Percentiles rank a stretch among this genome's conserved stretches.
Evolutionary conservation across 2,329 filamentous ascomycete species (phyloP).

Genomic region (Pyricularia pennisetigena): DNA sequence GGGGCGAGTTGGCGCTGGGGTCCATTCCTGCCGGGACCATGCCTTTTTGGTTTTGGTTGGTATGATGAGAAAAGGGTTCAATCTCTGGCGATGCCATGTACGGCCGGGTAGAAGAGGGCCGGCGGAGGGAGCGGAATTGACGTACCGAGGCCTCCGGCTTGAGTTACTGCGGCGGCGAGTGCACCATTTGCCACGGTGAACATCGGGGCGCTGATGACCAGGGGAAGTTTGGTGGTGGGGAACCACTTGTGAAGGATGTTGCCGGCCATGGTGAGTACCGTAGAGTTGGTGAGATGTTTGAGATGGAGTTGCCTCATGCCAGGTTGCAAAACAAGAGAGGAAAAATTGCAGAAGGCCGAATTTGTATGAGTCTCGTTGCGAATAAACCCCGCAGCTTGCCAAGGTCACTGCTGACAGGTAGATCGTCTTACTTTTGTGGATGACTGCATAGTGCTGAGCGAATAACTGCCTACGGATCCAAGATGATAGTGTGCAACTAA

Average conservation of each 20-base stretch:
- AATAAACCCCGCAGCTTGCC: background rate
- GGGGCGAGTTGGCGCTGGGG: constrained; percentile 19
- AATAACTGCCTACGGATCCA: background rate
- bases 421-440: background rate
- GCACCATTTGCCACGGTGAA: constrained; percentile 23
- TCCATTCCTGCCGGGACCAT: constrained; percentile 22
- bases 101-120: background rate
- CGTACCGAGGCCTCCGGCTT: constrained; percentile 29
- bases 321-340: no score
- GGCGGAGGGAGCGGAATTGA: background rate
- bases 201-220: constrained; percentile 32
- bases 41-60: constrained; percentile 14
- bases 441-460: background rate
- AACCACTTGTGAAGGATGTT: constrained; percentile 14
- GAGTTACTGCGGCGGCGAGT: constrained; percentile 27
- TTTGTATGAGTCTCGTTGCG: no score
- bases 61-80: no score
- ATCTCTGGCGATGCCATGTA: no score
- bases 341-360: no score
- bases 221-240: constrained; percentile 24
- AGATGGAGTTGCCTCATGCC: no score
- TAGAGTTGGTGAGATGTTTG: no score
- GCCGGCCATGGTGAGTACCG: background rate
- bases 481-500: no score
- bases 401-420: background rate